A percentile compares a stretch with the other conserved stretches of the same genome.
These are phyloP conservation scores for Sugiyamaella pinicola DNA, from an alignment of 1,139 yeast species.

Conservation along the genomic window DNA sequence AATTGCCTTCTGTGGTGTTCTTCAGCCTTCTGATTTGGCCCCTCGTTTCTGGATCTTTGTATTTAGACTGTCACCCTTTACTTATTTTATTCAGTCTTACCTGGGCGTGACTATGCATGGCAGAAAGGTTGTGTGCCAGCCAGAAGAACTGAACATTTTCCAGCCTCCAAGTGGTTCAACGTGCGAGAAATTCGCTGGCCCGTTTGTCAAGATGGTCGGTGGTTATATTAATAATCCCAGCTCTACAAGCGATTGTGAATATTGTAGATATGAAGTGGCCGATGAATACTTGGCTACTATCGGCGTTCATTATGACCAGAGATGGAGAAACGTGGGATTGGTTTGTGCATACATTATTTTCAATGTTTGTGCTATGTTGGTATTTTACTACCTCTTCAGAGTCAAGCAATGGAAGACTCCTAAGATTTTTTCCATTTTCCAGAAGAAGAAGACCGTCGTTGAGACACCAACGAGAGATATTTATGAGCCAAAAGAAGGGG, in stretches of 20 bases:
- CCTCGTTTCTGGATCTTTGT: conserved; percentile 63
- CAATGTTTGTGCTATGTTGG: conserved; percentile 53
- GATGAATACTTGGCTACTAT: conserved; percentile 48
- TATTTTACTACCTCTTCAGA: conserved; percentile 47
- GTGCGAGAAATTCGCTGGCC: conserved; percentile 48
- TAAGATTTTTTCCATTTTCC: conserved; percentile 15
- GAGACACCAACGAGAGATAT: conserved; percentile 24
- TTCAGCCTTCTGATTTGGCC: conserved; percentile 51
- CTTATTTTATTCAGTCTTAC: conserved; percentile 54
- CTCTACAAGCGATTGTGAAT: conserved; percentile 49
- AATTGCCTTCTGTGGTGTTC: conserved; percentile 62
- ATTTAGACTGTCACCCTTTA: conserved; percentile 58
- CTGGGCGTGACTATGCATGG: conserved; percentile 51
- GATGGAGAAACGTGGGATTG: conserved; percentile 71
- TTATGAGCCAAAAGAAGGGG: conserved; percentile 28
- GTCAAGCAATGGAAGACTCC: conserved; percentile 34
- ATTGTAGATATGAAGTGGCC: conserved; percentile 50
- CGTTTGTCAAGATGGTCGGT: conserved; percentile 43
- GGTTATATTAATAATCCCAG: conserved; percentile 51
- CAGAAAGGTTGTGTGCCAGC: conserved; percentile 49
- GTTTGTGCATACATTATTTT: conserved; percentile 57
- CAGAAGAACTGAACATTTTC: conserved; percentile 50
- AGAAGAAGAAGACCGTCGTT: conserved; percentile 18
- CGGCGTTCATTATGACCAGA: conserved; percentile 47
- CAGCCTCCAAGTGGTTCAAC: conserved; percentile 55